phyloP scores from a whole-genome alignment of 2,329 filamentous ascomycete species.

The Cercospora zeina region DNA sequence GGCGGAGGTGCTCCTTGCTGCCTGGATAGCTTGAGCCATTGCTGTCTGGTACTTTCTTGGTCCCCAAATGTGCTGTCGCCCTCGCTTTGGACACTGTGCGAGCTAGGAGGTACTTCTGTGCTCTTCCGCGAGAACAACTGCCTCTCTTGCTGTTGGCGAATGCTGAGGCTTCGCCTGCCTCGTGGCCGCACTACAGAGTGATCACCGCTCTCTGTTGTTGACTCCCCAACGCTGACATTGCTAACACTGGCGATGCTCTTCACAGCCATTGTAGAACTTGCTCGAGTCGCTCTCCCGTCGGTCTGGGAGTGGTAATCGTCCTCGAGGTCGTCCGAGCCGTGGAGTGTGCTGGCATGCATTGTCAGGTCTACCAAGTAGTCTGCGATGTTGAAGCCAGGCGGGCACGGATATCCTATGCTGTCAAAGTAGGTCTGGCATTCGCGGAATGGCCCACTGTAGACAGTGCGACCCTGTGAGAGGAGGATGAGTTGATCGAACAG shows the following conservation, averaged over 20 bases:
- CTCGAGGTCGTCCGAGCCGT: slow-evolving; percentile 57
- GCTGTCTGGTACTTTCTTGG: slow-evolving; percentile 51
- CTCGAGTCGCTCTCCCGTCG: slow-evolving; percentile 68
- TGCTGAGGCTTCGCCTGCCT: slow-evolving; percentile 72
- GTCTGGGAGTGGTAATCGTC: slow-evolving; percentile 56
- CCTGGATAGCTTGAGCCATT: slow-evolving; percentile 64
- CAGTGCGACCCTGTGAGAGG: slow-evolving; percentile 81
- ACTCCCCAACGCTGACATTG: slow-evolving; percentile 63
- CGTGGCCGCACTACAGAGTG: slow-evolving; percentile 60
- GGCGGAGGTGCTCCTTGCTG: slow-evolving; percentile 51
- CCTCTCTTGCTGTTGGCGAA: slow-evolving; percentile 82
- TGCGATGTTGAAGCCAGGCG: slow-evolving; percentile 96
- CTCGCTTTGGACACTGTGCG: slow-evolving; percentile 57
- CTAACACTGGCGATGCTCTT: slow-evolving; percentile 88
- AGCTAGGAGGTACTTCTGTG: slow-evolving; percentile 51
- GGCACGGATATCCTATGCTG: slow-evolving; percentile 85
- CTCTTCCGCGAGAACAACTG: slow-evolving; percentile 86
- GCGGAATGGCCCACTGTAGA: slow-evolving; percentile 88
- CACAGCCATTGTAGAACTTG: slow-evolving; percentile 82
- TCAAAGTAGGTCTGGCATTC: slow-evolving; percentile 93
- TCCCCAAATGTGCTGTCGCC: slow-evolving; percentile 47
- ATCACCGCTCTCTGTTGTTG: slow-evolving; percentile 47
- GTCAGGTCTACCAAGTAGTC: slow-evolving; percentile 97
- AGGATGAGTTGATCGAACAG: slow-evolving; percentile 93
- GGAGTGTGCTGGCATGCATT: slow-evolving; percentile 78